Percentiles rank a stretch among this genome's conserved stretches.
These are phyloP conservation scores for Cyberlindnera maritima DNA, from an alignment of 805 yeast species.

Conservation along the genomic window DNA sequence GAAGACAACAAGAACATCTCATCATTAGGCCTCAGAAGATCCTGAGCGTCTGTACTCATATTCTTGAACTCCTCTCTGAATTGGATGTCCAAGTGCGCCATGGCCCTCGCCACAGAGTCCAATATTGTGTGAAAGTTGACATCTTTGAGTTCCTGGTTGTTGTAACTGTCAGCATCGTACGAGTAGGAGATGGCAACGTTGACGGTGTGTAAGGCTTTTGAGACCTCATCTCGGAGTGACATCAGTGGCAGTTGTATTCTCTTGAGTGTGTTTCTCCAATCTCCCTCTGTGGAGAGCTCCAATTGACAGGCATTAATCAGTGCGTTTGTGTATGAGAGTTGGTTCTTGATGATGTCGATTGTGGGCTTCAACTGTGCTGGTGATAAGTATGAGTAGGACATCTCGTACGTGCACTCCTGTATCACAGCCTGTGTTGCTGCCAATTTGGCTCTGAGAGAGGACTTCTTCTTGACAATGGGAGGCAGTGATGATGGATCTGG, in stretches of 20 bases:
- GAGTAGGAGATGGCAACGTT: conserved; percentile 36
- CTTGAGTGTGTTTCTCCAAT: conserved; percentile 31
- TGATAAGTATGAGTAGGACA: conserved; percentile 45
- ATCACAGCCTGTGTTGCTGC: conserved; percentile 36
- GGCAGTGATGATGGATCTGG: conserved; percentile 30
- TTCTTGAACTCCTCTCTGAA: conserved; percentile 34
- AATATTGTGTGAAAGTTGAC: conserved; percentile 28
- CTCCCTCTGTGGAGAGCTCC: conserved; percentile 35
- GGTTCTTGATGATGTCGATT: conserved; percentile 31
- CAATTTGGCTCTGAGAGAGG: conserved; percentile 32
- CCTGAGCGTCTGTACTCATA: conserved; percentile 23
- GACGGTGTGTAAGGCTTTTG: conserved; percentile 32
- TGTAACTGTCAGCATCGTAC: conserved; percentile 35
- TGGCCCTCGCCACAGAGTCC: conserved; percentile 28
- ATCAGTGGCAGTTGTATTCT: conserved; percentile 33
- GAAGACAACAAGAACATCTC: conserved; percentile 49
- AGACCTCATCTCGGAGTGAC: conserved; percentile 32
- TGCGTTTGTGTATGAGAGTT: conserved; percentile 37
- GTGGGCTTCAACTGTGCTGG: conserved; percentile 39
- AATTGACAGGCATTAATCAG: conserved; percentile 47
- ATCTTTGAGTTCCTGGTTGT: conserved; percentile 14
- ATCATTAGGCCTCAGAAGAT: conserved; percentile 42
- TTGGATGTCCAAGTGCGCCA: conserved; percentile 33
- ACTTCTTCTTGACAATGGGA: conserved; percentile 33
- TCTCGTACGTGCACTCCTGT: conserved; percentile 47